phyloP scores from a whole-genome alignment of 768 basidiomycete species.

The Macrolepiota fuliginosa region DNA sequence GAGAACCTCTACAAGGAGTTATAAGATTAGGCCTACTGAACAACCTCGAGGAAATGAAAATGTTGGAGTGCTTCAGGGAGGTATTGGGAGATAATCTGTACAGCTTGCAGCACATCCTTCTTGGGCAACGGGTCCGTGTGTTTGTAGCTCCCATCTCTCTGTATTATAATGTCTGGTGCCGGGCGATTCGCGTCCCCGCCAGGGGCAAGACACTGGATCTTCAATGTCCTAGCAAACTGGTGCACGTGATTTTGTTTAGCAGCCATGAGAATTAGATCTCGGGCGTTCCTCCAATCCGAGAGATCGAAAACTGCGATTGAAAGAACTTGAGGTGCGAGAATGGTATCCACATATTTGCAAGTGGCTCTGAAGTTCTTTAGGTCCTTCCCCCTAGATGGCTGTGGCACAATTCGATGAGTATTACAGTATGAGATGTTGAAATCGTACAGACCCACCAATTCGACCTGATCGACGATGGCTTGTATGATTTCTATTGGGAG shows the following conservation, averaged over 20 bases:
- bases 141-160: background rate
- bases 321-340: background rate
- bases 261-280: background rate
- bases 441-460: background rate
- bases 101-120: background rate
- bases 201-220: constrained; percentile 1
- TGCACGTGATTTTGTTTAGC: background rate
- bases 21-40: background rate
- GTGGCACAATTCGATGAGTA: background rate
- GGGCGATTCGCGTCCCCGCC: background rate
- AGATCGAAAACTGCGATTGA: background rate
- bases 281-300: background rate
- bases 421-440: background rate
- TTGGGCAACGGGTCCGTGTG: background rate
- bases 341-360: background rate
- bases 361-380: background rate
- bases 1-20: background rate
- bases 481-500: background rate
- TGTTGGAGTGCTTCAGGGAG: background rate
- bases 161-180: background rate
- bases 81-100: background rate
- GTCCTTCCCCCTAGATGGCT: background rate
- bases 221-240: background rate
- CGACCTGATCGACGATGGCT: background rate
- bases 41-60: background rate